phyloP scores from a whole-genome alignment of 2,329 filamentous ascomycete genomes.

The Colletotrichum plurivorum region DNA sequence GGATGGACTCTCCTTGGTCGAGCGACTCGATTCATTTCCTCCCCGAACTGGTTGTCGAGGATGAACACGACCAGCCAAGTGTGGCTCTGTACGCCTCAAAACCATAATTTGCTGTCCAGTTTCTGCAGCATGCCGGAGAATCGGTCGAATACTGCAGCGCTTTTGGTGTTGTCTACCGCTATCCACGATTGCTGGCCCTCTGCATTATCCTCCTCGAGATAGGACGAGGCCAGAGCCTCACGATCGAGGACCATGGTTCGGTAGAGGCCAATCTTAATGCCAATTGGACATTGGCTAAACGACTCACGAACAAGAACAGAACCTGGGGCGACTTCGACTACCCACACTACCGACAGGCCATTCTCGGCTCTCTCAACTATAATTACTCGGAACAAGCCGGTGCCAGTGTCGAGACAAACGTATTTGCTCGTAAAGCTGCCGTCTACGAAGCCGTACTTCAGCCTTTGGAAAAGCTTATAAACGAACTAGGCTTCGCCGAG shows the following conservation, averaged over 20 bases:
- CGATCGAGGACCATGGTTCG: not conserved
- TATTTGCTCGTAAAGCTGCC: not conserved
- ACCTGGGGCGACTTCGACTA: not conserved
- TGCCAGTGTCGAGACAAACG: not conserved
- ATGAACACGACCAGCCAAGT: not conserved
- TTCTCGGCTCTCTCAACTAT: not conserved
- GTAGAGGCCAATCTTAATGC: not conserved
- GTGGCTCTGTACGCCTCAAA: not conserved
- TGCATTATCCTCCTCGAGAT: not conserved
- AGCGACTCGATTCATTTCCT: conserved; percentile 15
- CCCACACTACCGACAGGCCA: not conserved
- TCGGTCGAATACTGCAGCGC: not conserved
- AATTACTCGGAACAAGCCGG: not conserved
- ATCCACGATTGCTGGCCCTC: not conserved
- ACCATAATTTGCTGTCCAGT: not conserved
- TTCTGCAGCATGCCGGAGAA: not conserved
- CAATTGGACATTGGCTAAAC: not conserved
- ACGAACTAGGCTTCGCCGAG: not conserved
- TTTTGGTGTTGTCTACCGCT: not conserved
- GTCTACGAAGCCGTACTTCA: not conserved
- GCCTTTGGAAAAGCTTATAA: not conserved
- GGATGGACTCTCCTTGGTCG: conserved; percentile 5
- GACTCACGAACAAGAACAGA: not conserved
- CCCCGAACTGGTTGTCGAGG: not conserved
- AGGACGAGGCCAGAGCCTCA: not conserved